Conservation (phyloP, 2,329 filamentous ascomycete species). For the Trichoderma harzianum region DNA sequence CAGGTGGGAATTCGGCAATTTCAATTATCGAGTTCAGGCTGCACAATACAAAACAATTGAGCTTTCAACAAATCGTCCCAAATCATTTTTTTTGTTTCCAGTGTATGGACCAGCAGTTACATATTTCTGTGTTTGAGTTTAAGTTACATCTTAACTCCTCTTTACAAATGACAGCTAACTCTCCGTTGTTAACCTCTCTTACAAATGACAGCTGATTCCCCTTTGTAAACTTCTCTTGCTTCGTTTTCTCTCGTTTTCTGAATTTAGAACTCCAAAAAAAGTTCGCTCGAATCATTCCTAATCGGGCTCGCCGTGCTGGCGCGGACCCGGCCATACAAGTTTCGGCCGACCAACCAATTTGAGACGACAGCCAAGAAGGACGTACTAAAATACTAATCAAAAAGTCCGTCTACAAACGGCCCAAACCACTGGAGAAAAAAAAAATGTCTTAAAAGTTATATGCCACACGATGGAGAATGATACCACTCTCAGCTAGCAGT, state of each 20-base stretch:
- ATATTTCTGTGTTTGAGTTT: background rate
- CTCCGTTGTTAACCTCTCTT: background rate
- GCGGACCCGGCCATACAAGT: background rate
- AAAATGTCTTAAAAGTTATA: background rate
- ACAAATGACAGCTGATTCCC: background rate
- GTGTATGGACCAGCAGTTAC: background rate
- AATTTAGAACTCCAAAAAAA: background rate
- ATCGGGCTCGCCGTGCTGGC: slow-evolving; percentile 6
- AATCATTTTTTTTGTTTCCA: background rate
- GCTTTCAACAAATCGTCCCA: background rate
- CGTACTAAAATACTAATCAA: background rate
- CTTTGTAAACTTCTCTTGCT: background rate
- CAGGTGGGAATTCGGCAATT: background rate
- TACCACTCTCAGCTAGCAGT: slow-evolving; percentile 1
- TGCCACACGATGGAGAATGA: background rate
- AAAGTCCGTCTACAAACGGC: background rate
- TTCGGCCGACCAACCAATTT: slow-evolving; percentile 1
- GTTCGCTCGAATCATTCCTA: background rate
- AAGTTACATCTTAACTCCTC: background rate
- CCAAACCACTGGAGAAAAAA: background rate
- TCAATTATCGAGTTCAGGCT: background rate
- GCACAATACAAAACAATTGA: background rate
- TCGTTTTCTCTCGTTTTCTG: background rate
- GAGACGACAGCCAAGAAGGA: background rate
- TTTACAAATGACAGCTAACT: background rate